Conservation (phyloP, 2,329 filamentous ascomycete species). For the Neonectria hederae region DNA sequence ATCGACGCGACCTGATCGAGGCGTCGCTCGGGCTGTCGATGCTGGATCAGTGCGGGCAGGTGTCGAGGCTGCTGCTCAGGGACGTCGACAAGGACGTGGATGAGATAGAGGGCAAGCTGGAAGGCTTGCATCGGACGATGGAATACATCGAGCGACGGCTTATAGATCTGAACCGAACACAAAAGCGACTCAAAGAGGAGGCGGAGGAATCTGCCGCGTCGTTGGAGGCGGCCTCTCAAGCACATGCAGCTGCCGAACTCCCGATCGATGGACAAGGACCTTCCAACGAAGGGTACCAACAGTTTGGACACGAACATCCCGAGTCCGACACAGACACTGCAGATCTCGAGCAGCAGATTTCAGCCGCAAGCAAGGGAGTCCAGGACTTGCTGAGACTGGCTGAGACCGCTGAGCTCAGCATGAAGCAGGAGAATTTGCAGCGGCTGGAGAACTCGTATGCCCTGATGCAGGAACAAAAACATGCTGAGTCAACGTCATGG, state of each 20-base stretch:
- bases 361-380: neutral
- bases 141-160: neutral
- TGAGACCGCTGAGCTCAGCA: neutral
- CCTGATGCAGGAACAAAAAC: slow-evolving; percentile 4
- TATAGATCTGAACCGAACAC: neutral
- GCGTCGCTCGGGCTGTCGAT: slow-evolving; percentile 31
- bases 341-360: neutral
- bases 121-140: neutral
- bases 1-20: slow-evolving; percentile 30
- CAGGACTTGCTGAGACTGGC: neutral
- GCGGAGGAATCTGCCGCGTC: neutral
- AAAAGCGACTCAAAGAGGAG: slow-evolving; percentile 10
- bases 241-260: neutral
- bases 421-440: slow-evolving; percentile 11
- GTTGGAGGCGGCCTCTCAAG: slow-evolving; percentile 3
- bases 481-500: slow-evolving; percentile 10
- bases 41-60: slow-evolving; percentile 21
- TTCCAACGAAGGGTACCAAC: neutral
- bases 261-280: neutral
- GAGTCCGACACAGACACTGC: neutral
- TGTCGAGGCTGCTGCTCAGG: slow-evolving; percentile 22
- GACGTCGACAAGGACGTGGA: slow-evolving; percentile 2
- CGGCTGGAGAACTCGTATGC: neutral
- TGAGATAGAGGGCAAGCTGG: neutral
- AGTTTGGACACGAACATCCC: neutral